Evolutionary conservation across 2,329 filamentous ascomycete species (phyloP), one percentile per base, ranked within the genome.

Genomic region (Cryphonectria carpinicola): DNA sequence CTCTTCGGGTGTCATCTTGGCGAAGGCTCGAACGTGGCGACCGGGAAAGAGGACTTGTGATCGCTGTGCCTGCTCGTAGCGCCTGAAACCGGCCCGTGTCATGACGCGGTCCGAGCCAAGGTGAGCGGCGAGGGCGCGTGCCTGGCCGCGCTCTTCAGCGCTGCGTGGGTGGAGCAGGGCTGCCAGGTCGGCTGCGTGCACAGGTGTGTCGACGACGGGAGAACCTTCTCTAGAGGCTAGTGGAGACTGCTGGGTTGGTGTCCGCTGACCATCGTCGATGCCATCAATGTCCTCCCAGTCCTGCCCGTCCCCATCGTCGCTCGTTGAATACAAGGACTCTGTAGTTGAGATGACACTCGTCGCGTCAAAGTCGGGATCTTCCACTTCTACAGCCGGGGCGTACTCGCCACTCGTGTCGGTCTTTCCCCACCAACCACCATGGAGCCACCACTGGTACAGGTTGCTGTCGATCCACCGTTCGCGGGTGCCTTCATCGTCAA

Each of bases 361-460:
- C 11, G 87, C 88, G 77, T 93, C 91, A 39, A 76, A 77, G 58
- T 78, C 75, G 1, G 71, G 71, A 49, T 78, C 77, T 46, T 76
- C 73, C 35, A 63, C 60, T 6, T 97, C 93, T 77, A 84, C 79
- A 10, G 80, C 77, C 0, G 90, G 90, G 43, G 84, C 80, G 79
- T 95, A 98, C 73, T 95, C 92, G 39, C 92, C 93, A 76, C 93
- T 97, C 6, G 86, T 85, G 78, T 98, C 95, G 43, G 90, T 85
- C 22, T 91, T 90, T 1, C 95, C 95, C 90, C 94, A 98, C 83
- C 93, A 93, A 10, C 93, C 94, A 28, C 93, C 94, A 68, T 86
- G 84, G 67, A 92, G 89, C 92, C 94, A 98, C 88, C 95, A 96
- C 41, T 85, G 84, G 79, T 98, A 98, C 1, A 98, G 82, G 71